These are phyloP conservation scores for Colletotrichum tropicale DNA, from an alignment of 2,329 filamentous ascomycete genomes.

Conservation along the genomic window DNA sequence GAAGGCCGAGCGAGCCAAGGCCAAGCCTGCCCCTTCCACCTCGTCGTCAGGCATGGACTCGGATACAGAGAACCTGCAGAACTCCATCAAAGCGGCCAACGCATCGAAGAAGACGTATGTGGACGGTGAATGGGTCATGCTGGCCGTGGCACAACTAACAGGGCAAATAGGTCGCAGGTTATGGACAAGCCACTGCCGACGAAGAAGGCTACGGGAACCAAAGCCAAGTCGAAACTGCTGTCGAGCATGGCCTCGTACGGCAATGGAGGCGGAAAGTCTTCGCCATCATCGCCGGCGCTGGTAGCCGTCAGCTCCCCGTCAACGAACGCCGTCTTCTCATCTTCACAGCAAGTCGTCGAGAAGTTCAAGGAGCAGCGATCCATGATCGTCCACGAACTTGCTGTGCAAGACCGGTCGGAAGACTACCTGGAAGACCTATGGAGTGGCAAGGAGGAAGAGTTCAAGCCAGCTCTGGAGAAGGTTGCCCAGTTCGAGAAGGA, in stretches of 20 bases:
- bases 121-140: conserved; percentile 30
- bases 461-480: conserved; percentile 60
- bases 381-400: conserved; percentile 65
- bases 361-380: conserved; percentile 57
- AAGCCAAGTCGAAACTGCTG: conserved; percentile 46
- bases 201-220: conserved; percentile 38
- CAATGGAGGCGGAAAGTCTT: conserved; percentile 35
- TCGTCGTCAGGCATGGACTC: conserved; percentile 47
- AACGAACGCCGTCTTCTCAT: conserved; percentile 51
- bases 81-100: conserved; percentile 45
- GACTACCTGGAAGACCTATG: conserved; percentile 55
- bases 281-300: conserved; percentile 61
- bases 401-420: conserved; percentile 55
- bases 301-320: conserved; percentile 60
- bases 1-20: conserved; percentile 32
- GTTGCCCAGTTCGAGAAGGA: conserved; percentile 57
- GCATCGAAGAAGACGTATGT: conserved; percentile 41
- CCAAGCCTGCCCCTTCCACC: conserved; percentile 33
- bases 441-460: conserved; percentile 57
- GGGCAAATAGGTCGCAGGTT: conserved; percentile 31
- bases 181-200: conserved; percentile 38
- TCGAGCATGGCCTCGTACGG: conserved; percentile 41
- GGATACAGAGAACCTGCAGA: conserved; percentile 56
- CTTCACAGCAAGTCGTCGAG: conserved; percentile 56
- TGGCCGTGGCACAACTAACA: conserved; percentile 28